Percentiles rank a stretch among this genome's conserved stretches.
These are phyloP conservation scores for Podosphaera xanthii DNA, from an alignment of 2,329 filamentous ascomycete species.

Conservation along the genomic window DNA sequence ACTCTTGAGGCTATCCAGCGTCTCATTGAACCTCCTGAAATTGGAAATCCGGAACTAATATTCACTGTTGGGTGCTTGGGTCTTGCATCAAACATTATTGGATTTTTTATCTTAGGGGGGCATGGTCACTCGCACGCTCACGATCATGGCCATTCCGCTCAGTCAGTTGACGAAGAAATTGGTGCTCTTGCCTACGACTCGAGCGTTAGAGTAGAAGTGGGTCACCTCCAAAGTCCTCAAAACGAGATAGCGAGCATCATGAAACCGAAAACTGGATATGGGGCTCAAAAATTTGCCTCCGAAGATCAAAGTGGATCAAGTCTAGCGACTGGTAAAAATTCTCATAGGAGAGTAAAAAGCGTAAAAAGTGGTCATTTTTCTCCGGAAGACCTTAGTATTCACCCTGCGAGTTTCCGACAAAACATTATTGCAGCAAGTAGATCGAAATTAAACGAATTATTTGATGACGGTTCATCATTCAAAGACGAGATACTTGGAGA, in stretches of 20 bases:
- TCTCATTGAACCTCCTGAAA: constrained; percentile 74
- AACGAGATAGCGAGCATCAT: constrained; percentile 23
- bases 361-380: constrained; percentile 32
- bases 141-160: constrained; percentile 1
- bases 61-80: constrained; percentile 75
- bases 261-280: constrained; percentile 23
- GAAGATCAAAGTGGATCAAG: too few relatives aligned
- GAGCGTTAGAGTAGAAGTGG: constrained; percentile 12
- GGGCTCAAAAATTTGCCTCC: too few relatives aligned
- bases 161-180: constrained; percentile 23
- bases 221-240: constrained; percentile 14
- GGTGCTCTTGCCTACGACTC: constrained; percentile 19
- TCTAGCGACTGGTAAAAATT: not conserved
- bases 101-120: constrained; percentile 77
- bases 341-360: constrained; percentile 13
- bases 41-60: constrained; percentile 66
- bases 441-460: constrained; percentile 33
- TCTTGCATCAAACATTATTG: constrained; percentile 68
- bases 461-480: constrained; percentile 26
- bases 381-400: constrained; percentile 53
- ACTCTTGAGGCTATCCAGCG: constrained; percentile 85
- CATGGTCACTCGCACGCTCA: constrained; percentile 60
- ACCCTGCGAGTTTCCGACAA: constrained; percentile 75
- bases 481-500: constrained; percentile 14
- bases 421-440: constrained; percentile 75